These are phyloP conservation scores for Beauveria medogensis DNA, from an alignment of 2,329 filamentous ascomycete genomes.

Conservation along the genomic window DNA sequence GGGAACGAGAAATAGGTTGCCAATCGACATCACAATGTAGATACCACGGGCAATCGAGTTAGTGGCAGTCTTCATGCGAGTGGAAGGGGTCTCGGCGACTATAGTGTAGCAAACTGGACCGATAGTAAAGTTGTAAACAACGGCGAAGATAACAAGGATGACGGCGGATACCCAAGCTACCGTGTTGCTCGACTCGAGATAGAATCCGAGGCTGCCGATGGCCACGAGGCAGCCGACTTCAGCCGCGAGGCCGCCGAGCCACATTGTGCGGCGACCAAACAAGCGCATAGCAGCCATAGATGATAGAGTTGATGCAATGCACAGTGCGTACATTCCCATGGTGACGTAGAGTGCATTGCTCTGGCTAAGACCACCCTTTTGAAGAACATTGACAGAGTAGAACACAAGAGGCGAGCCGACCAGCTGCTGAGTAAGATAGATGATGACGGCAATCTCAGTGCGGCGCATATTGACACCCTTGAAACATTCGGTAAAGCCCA, in stretches of 20 bases:
- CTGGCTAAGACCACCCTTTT: slow-evolving; percentile 38
- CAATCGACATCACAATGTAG: slow-evolving; percentile 14
- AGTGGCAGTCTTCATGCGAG: slow-evolving; percentile 17
- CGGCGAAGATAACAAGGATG: slow-evolving; percentile 30
- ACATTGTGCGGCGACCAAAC: slow-evolving; percentile 35
- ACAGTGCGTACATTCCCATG: slow-evolving; percentile 31
- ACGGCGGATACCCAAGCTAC: slow-evolving; percentile 27
- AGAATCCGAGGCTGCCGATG: slow-evolving; percentile 24
- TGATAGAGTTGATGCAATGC: slow-evolving; percentile 33
- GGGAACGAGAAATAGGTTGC: slow-evolving; percentile 16
- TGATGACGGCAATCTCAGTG: slow-evolving; percentile 36
- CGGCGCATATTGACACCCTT: slow-evolving; percentile 24
- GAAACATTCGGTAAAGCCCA: slow-evolving; percentile 28
- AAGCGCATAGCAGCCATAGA: slow-evolving; percentile 34
- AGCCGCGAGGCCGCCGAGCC: slow-evolving; percentile 30
- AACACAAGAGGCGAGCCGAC: slow-evolving; percentile 44
- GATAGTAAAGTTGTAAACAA: slow-evolving; percentile 35
- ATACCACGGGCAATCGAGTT: slow-evolving; percentile 15
- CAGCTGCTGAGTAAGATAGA: slow-evolving; percentile 46
- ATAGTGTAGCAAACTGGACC: slow-evolving; percentile 30
- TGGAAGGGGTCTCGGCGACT: slow-evolving; percentile 32
- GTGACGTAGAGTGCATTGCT: slow-evolving; percentile 37
- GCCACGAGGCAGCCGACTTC: slow-evolving; percentile 29
- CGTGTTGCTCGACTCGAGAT: slow-evolving; percentile 14
- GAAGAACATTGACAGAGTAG: slow-evolving; percentile 43